These are phyloP conservation scores for Eutypella sp. DNA, from an alignment of 2,329 filamentous ascomycete species.

Conservation along the genomic window DNA sequence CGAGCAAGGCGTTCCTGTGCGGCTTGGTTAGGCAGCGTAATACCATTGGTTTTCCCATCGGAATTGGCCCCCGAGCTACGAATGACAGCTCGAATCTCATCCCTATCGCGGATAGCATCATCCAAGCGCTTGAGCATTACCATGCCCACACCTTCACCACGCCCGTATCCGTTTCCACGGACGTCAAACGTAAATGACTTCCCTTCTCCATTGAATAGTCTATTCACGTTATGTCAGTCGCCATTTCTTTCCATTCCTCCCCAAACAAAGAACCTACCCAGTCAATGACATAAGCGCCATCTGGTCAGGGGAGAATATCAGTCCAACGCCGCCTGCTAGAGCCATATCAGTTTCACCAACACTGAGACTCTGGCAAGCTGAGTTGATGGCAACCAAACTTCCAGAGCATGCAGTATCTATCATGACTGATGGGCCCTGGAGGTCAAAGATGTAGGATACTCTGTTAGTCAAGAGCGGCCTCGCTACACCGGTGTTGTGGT, in stretches of 20 bases:
- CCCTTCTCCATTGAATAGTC: not conserved
- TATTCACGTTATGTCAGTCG: not conserved
- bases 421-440: not conserved
- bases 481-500: not conserved
- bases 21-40: constrained; percentile 29
- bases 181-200: not conserved
- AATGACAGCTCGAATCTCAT: constrained; percentile 32
- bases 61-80: constrained; percentile 29
- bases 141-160: not conserved
- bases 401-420: not conserved
- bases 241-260: not conserved
- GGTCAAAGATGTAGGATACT: not conserved
- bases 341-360: not conserved
- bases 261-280: not conserved
- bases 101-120: constrained; percentile 35
- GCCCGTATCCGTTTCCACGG: not conserved
- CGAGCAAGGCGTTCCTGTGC: constrained; percentile 21
- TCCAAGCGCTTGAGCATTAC: constrained; percentile 35
- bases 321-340: not conserved
- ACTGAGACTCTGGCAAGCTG: not conserved
- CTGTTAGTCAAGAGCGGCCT: not conserved
- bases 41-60: constrained; percentile 32
- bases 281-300: not conserved
- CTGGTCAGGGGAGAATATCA: not conserved
- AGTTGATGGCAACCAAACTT: not conserved